These are phyloP conservation scores for Linnemannia schmuckeri DNA, from an alignment of 192 early-diverging fungal species.

Conservation along the genomic window DNA sequence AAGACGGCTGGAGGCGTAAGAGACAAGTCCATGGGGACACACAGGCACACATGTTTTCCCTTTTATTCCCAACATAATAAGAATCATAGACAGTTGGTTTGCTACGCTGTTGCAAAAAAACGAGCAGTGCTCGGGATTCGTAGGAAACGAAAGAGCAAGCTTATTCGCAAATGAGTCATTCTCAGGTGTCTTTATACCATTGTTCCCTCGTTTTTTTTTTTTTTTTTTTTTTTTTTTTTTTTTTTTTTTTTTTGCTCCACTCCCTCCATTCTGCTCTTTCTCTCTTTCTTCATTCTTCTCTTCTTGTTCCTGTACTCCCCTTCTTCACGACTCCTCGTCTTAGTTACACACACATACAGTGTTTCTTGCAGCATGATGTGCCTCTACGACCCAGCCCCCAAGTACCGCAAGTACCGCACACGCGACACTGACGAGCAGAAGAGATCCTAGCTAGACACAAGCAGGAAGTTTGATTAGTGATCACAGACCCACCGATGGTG, in stretches of 20 bases:
- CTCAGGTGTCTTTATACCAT: background rate
- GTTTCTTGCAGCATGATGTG: too few relatives aligned
- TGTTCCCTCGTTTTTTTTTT: too few relatives aligned
- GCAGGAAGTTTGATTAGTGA: too few relatives aligned
- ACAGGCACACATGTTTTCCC: background rate
- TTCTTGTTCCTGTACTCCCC: too few relatives aligned
- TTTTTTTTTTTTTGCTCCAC: background rate
- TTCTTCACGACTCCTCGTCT: too few relatives aligned
- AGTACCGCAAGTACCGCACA: too few relatives aligned
- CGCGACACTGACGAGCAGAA: too few relatives aligned
- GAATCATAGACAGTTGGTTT: too few relatives aligned
- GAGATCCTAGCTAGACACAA: too few relatives aligned
- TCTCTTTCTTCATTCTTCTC: background rate
- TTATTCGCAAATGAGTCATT: background rate
- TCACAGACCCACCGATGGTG: too few relatives aligned
- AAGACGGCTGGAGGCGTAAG: background rate
- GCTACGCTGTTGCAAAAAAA: background rate
- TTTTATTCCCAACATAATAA: background rate
- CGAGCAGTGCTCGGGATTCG: background rate
- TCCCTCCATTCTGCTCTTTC: background rate
- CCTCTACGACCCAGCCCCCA: too few relatives aligned
- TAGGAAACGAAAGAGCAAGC: background rate
- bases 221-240: background rate
- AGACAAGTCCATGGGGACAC: background rate
- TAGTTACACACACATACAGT: too few relatives aligned